Percentiles rank a stretch among this genome's conserved stretches.
These are phyloP conservation scores for Durotheca rogersii DNA, from an alignment of 495 filamentous ascomycete species.

Conservation along the genomic window DNA sequence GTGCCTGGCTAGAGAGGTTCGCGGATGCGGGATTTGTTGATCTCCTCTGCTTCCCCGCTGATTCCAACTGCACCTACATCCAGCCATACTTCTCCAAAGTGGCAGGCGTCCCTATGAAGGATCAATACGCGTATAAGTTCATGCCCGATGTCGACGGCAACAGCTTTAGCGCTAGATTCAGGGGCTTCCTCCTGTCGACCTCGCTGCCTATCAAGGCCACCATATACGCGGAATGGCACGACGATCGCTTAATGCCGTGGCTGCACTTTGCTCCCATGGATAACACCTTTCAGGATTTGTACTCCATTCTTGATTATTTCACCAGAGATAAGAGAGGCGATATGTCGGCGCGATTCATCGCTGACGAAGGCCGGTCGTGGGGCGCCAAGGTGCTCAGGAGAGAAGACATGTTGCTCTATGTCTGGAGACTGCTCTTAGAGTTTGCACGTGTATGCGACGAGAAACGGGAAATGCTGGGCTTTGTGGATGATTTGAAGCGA, in stretches of 20 bases:
- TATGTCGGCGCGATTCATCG: conserved; percentile 50
- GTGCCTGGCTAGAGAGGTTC: conserved; percentile 41
- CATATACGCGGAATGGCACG: conserved; percentile 67
- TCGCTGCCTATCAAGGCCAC: conserved; percentile 63
- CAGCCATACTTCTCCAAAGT: conserved; percentile 38
- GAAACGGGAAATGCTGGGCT: conserved; percentile 61
- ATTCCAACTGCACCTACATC: conserved; percentile 44
- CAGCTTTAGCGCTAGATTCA: conserved; percentile 62
- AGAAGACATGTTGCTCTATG: conserved; percentile 74
- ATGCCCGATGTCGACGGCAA: conserved; percentile 66
- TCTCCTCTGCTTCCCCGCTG: conserved; percentile 35
- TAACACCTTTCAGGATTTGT: conserved; percentile 67
- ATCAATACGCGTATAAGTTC: conserved; percentile 60
- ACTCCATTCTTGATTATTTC: conserved; percentile 70
- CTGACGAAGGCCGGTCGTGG: conserved; percentile 64
- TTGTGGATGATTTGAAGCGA: conserved; percentile 44
- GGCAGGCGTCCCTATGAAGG: conserved; percentile 43
- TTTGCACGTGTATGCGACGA: conserved; percentile 69
- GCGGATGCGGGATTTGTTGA: conserved; percentile 45
- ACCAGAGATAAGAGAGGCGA: conserved; percentile 46
- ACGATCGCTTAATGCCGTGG: conserved; percentile 61
- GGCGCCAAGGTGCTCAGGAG: conserved; percentile 61
- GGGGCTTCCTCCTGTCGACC: conserved; percentile 59
- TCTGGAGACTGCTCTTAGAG: conserved; percentile 68
- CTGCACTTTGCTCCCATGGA: conserved; percentile 70